Base-by-base conservation (phyloP, 2,329 filamentous ascomycete species). In the Fusarium pseudograminearum region DNA sequence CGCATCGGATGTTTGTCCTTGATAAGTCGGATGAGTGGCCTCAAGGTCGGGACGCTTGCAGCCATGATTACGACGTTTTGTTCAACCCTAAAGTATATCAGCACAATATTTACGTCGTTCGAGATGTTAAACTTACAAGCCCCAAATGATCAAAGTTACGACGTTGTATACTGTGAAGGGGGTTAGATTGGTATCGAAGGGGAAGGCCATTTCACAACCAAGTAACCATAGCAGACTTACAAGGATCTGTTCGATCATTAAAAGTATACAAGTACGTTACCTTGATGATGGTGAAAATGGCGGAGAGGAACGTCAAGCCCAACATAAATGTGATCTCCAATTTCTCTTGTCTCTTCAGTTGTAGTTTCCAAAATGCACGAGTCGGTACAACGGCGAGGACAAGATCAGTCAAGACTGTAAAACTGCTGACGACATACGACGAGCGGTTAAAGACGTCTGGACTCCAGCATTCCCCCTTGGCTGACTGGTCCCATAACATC, bases 51-150 rank as follows among this genome's bases (percentile, higher is more conserved):
- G 5, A 62, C 48, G 24, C 57, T 50, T 1, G 62, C 61, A 6
- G 65, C 65, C 57, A 62, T 62, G 30, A 68, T 66, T 14, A 68
- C 57, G 15, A 68, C 34, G 11, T 68, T 66, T 41, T 68, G 57
- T 16, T 68, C 65, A 4, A 67, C 28, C 18, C 65, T 67, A 16
- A 2, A 7, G 4, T 14, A 16, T 15, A 28, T 65, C 10, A 66
- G 44, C 14, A 18, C 7, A 30, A 28, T 3, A 5, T 9, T 2
- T 28, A 9, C 7, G 9, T 20, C 3, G 7, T 8, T 12, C 0
- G 18, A 51, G 33, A 8, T 28, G 15, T 3, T 4, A 4, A 40
- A 4, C 65, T 55, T 55, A 65, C 61, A 65, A 18, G 7, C 61
- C 52, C 65, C 61, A 67, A 15, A 54, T 54, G 5, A 65, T 28